These are phyloP conservation scores for Gastrodia elata DNA, from an alignment of 106 monocot species.

Conservation along the genomic window DNA sequence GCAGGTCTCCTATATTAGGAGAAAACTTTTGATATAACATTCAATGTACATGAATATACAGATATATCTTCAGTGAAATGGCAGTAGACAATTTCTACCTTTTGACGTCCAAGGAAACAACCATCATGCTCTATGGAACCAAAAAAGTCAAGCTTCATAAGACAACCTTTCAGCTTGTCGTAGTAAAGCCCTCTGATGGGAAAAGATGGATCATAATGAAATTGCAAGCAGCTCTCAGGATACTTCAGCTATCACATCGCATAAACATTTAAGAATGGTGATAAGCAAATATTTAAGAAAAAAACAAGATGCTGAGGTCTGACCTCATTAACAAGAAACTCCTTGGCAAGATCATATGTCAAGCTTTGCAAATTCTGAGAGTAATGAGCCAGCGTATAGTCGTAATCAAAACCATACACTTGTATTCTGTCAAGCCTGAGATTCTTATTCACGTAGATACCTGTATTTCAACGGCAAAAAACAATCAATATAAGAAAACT, in stretches of 20 bases:
- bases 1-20: background rate
- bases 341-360: slow-evolving; percentile 82
- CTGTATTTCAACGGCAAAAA: slow-evolving; percentile 22
- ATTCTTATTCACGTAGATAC: slow-evolving; percentile 91
- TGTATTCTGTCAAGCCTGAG: slow-evolving; percentile 69
- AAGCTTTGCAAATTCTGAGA: slow-evolving; percentile 56
- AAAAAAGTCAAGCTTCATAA: slow-evolving; percentile 95
- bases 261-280: background rate
- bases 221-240: slow-evolving; percentile 79
- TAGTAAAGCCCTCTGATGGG: slow-evolving; percentile 90
- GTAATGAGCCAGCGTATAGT: slow-evolving; percentile 96
- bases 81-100: slow-evolving; percentile 28
- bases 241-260: slow-evolving; percentile 58
- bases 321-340: slow-evolving; percentile 87
- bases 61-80: background rate
- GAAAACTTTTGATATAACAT: background rate
- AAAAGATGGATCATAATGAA: slow-evolving; percentile 70
- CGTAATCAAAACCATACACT: slow-evolving; percentile 97
- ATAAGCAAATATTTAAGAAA: background rate
- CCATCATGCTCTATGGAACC: slow-evolving; percentile 95
- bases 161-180: slow-evolving; percentile 79
- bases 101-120: slow-evolving; percentile 80
- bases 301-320: slow-evolving; percentile 1
- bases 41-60: background rate
- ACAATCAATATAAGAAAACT: background rate